Evolutionary conservation across 371 early-diverging fungal genomes (phyloP).

Genomic region (Synchytrium microbalum): DNA sequence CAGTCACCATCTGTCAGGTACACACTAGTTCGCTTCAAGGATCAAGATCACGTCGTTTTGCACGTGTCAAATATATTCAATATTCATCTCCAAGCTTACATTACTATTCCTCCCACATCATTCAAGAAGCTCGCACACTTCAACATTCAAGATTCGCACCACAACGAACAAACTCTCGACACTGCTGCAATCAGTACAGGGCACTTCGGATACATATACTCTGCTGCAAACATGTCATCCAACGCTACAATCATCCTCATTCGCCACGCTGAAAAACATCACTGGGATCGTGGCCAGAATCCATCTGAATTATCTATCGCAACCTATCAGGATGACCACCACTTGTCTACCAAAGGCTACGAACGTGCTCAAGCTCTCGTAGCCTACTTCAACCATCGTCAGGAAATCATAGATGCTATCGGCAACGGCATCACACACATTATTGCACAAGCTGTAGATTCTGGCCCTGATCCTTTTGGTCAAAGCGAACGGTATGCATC

Average conservation of each 20-base stretch:
- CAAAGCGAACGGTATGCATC: not conserved
- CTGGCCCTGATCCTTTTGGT: not conserved
- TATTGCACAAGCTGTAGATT: slow-evolving; percentile 34
- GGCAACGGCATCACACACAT: slow-evolving; percentile 24
- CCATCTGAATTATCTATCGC: slow-evolving; percentile 16
- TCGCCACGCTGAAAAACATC: slow-evolving; percentile 41
- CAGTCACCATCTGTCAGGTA: no score
- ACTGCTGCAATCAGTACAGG: no score
- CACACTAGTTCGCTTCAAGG: no score
- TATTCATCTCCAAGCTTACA: no score
- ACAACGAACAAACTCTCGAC: no score
- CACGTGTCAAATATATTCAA: no score
- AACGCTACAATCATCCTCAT: slow-evolving; percentile 32
- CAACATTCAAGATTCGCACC: no score
- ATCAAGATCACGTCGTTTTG: no score
- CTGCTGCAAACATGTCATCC: slow-evolving; percentile 10
- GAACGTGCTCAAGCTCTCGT: slow-evolving; percentile 36
- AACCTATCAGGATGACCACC: slow-evolving; percentile 32
- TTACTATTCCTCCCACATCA: no score
- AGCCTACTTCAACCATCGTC: slow-evolving; percentile 29
- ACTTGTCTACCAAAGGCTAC: slow-evolving; percentile 33
- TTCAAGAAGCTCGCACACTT: no score
- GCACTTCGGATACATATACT: no score
- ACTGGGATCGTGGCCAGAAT: slow-evolving; percentile 15
- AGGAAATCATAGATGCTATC: slow-evolving; percentile 21